Conservation (phyloP, 257 asterid genomes). For the Nicotiana attenuata region DNA sequence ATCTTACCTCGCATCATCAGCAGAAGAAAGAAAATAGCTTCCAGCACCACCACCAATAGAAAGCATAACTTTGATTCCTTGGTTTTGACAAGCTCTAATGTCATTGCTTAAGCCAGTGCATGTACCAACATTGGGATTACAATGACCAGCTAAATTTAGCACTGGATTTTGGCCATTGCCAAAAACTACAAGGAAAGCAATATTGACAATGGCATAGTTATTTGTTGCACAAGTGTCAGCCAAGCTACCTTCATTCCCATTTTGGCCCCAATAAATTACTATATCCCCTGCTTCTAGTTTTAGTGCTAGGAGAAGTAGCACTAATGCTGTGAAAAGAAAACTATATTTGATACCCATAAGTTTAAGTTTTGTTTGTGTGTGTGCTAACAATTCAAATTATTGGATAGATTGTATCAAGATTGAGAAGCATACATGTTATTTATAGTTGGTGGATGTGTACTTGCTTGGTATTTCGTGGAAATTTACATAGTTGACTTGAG, state of each 20-base stretch:
- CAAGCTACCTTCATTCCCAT: conserved; percentile 61
- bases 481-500: not conserved
- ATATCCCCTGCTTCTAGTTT: conserved; percentile 34
- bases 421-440: not conserved
- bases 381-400: not conserved
- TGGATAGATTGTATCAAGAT: not conserved
- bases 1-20: conserved; percentile 34
- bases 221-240: conserved; percentile 67
- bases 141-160: conserved; percentile 80
- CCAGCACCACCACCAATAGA: conserved; percentile 72
- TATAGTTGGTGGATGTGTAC: not conserved
- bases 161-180: conserved; percentile 58
- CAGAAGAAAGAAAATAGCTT: conserved; percentile 50
- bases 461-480: not conserved
- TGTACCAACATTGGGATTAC: conserved; percentile 42
- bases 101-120: conserved; percentile 39
- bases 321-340: not conserved
- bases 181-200: conserved; percentile 55
- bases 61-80: conserved; percentile 50
- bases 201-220: conserved; percentile 45
- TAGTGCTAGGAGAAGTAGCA: not conserved
- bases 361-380: not conserved
- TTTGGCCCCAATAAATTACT: conserved; percentile 81
- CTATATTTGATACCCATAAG: not conserved
- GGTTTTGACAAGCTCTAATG: conserved; percentile 44